Conservation (phyloP, 2,329 filamentous ascomycete species). For the Neofusicoccum kwambonambiense region DNA sequence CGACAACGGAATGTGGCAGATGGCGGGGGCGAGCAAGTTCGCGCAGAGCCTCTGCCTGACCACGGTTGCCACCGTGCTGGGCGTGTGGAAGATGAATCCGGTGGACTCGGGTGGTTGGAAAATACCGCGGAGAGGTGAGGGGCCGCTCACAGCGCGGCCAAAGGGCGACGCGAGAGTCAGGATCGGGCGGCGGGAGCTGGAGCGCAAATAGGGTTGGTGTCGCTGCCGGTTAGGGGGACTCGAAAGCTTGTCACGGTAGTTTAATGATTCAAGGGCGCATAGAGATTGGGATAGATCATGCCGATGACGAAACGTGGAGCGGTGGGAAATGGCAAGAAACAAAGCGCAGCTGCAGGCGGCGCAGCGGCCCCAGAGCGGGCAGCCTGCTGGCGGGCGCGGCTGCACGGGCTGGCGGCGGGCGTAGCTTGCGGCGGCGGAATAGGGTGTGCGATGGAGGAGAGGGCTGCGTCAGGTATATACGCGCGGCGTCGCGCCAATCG, state of each 20-base stretch:
- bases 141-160: conserved; percentile 51
- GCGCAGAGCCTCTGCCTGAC: conserved; percentile 51
- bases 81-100: conserved; percentile 57
- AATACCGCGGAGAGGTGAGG: conserved; percentile 49
- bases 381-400: not conserved
- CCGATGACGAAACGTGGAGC: conserved; percentile 14
- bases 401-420: not conserved
- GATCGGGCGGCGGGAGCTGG: conserved; percentile 43
- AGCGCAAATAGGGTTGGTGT: conserved; percentile 1
- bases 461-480: not conserved
- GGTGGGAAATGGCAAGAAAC: conserved; percentile 7
- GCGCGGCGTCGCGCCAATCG: not conserved
- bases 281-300: conserved; percentile 14
- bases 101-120: conserved; percentile 44
- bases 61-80: conserved; percentile 53
- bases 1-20: conserved; percentile 17
- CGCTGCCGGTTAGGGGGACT: not conserved
- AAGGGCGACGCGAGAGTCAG: conserved; percentile 54
- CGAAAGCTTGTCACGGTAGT: conserved; percentile 10
- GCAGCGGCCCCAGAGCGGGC: conserved; percentile 3
- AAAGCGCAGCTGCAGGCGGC: conserved; percentile 1
- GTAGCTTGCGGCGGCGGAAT: not conserved
- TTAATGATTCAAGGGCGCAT: conserved; percentile 14
- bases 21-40: conserved; percentile 43
- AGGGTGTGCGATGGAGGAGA: not conserved